Evolutionary conservation across 768 basidiomycete species (phyloP).

Genomic region (Crucibulum laeve): DNA sequence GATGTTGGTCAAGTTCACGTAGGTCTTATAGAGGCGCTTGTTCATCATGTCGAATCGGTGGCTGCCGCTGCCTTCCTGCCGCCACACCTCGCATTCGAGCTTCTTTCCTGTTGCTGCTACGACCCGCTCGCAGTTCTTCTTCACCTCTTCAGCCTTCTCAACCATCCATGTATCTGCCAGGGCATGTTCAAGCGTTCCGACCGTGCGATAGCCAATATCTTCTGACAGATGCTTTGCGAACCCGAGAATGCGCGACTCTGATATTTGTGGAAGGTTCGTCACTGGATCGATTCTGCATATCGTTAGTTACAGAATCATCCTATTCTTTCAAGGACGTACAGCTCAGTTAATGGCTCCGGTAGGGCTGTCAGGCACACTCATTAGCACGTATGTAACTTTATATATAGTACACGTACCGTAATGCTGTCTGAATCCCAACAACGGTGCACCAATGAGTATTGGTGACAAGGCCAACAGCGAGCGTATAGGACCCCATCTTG

Average conservation of each 20-base stretch:
- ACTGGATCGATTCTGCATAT: slow-evolving; percentile 35
- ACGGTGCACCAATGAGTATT: slow-evolving; percentile 45
- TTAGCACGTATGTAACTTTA: slow-evolving; percentile 1
- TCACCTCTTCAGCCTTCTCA: slow-evolving; percentile 56
- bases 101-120: slow-evolving; percentile 43
- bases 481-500: slow-evolving; percentile 54
- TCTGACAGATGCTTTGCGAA: slow-evolving; percentile 72
- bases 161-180: slow-evolving; percentile 81
- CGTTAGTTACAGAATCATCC: not conserved
- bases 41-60: slow-evolving; percentile 95
- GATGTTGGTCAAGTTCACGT: slow-evolving; percentile 85
- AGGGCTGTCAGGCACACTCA: slow-evolving; percentile 35
- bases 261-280: slow-evolving; percentile 64
- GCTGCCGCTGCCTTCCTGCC: slow-evolving; percentile 83
- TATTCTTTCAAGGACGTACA: slow-evolving; percentile 31
- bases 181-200: slow-evolving; percentile 87
- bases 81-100: slow-evolving; percentile 89
- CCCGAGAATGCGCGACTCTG: slow-evolving; percentile 63
- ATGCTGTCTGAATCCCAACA: slow-evolving; percentile 44
- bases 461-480: slow-evolving; percentile 54
- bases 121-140: slow-evolving; percentile 56
- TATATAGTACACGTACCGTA: slow-evolving; percentile 31
- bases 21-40: slow-evolving; percentile 79
- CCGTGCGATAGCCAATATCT: slow-evolving; percentile 85
- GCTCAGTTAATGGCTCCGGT: slow-evolving; percentile 48